Base-by-base conservation (phyloP, 192 early-diverging fungal species). In the Jimgerdemannia flammicorona region DNA sequence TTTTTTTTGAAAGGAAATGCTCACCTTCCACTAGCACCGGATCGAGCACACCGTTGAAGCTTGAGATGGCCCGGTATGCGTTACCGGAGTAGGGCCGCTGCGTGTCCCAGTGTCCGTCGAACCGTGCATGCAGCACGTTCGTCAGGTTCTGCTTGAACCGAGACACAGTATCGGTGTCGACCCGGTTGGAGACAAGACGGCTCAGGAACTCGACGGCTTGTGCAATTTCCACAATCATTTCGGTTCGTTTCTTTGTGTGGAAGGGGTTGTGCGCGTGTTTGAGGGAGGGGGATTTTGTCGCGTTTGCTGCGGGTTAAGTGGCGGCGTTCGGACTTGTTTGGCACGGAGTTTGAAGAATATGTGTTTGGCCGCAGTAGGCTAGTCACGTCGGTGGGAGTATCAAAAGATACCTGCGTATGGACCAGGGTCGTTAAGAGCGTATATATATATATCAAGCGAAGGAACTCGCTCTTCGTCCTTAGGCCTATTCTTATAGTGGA, bases 11-110 rank as follows among this genome's bases (percentile, higher is more conserved):
- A 0, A 59, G 14, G 49, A 59, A 39, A 29, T 43, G 54, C 67
- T 74, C 82, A 87, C 85, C 90, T 78, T 74, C 73, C 54, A 85
- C 77, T 9, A 95, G 72, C 20, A 86, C 74, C 17, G 85, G 75
- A 81, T 95, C 94, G 18, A 93, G 82, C 44, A 83, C 77, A 41
- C 88, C 88, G 70, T 85, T 87, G 82, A 90, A 93, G 75, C 89
- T 91, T 59, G 90, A 88, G 73, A 95, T 85, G 29, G 93, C 89
- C 81, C 94, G 84, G 84, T 91, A 95, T 39, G 84, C 94, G 78
- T 92, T 94, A 70, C 94, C 94, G 19, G 75, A 78, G 64, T 77
- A 79, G 17, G 93, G 91, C 44, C 84, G 81, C 63, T 88, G 80
- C 4, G 86, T 66, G 70, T 95, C 86, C 93, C 93, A 95, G 73